Percentiles rank a stretch among this genome's conserved stretches.
Conservation (phyloP, 768 basidiomycete genomes). For the Hysterangium stoloniferum region DNA sequence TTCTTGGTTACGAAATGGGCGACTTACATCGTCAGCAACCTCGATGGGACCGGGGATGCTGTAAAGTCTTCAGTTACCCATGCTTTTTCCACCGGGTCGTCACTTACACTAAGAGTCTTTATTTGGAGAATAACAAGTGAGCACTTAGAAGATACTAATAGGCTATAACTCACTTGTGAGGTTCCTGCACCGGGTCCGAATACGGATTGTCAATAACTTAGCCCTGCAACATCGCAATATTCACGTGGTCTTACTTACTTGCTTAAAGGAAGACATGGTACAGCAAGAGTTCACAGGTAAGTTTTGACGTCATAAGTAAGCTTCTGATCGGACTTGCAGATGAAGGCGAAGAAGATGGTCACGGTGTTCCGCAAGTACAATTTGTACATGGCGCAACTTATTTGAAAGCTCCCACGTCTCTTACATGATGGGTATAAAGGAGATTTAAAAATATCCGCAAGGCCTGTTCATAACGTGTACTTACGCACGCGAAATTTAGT, state of each 20-base stretch:
- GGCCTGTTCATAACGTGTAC: neutral
- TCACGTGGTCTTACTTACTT: slow-evolving; percentile 1
- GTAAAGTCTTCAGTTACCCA: slow-evolving; percentile 13
- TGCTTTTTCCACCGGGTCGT: no score
- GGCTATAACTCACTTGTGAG: slow-evolving; percentile 45
- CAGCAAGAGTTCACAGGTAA: neutral
- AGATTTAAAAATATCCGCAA: neutral
- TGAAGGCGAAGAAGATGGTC: neutral
- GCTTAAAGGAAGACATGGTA: slow-evolving; percentile 10
- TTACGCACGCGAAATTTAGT: neutral
- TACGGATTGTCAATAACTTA: neutral
- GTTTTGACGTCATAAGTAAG: neutral
- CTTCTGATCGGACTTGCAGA: no score
- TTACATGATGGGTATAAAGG: no score
- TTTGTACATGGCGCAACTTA: no score
- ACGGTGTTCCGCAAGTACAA: neutral
- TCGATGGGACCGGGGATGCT: slow-evolving; percentile 64
- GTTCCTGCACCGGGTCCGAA: slow-evolving; percentile 26
- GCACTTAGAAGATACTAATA: no score
- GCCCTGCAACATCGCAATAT: no score
- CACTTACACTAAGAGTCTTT: slow-evolving; percentile 50
- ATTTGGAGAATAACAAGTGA: slow-evolving; percentile 5
- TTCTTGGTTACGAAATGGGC: neutral
- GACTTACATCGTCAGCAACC: slow-evolving; percentile 48
- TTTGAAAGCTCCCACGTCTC: no score